Evolutionary conservation across 176 grass and related monocot genomes (phyloP).

Genomic region (Aechmea fasciata): DNA sequence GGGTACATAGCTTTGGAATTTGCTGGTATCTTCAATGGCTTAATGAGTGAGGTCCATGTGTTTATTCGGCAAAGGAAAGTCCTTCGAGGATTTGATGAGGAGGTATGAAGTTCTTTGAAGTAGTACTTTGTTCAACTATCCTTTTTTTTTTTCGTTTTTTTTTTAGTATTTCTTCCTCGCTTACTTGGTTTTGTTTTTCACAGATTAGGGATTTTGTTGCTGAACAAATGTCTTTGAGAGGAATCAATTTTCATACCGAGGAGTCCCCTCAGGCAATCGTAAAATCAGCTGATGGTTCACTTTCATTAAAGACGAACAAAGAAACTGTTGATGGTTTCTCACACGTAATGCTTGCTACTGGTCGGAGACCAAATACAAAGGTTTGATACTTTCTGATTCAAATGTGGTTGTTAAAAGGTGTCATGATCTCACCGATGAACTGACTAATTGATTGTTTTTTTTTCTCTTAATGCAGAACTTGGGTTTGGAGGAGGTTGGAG

Average conservation of each 20-base stretch:
- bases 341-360: conserved; percentile 83
- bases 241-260: conserved; percentile 68
- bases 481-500: conserved; percentile 61
- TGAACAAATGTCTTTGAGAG: conserved; percentile 66
- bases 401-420: not conserved
- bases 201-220: conserved; percentile 69
- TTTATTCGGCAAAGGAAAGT: conserved; percentile 76
- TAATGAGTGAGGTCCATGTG: conserved; percentile 72
- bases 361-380: conserved; percentile 66
- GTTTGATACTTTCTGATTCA: conserved; percentile 15
- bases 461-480: conserved; percentile 41
- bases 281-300: conserved; percentile 53
- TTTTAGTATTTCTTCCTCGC: conserved; percentile 1
- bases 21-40: conserved; percentile 70
- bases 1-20: conserved; percentile 83
- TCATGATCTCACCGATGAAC: not conserved
- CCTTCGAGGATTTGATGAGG: conserved; percentile 78
- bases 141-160: not conserved
- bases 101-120: conserved; percentile 28
- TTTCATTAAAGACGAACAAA: conserved; percentile 72
- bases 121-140: conserved; percentile 14
- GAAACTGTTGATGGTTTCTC: conserved; percentile 66
- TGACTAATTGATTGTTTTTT: conserved; percentile 13
- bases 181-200: conserved; percentile 11
- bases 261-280: conserved; percentile 50